Evolutionary conservation across 257 asterid species (phyloP), one percentile per base, ranked within the genome.

Genomic region (Henckelia pumila): DNA sequence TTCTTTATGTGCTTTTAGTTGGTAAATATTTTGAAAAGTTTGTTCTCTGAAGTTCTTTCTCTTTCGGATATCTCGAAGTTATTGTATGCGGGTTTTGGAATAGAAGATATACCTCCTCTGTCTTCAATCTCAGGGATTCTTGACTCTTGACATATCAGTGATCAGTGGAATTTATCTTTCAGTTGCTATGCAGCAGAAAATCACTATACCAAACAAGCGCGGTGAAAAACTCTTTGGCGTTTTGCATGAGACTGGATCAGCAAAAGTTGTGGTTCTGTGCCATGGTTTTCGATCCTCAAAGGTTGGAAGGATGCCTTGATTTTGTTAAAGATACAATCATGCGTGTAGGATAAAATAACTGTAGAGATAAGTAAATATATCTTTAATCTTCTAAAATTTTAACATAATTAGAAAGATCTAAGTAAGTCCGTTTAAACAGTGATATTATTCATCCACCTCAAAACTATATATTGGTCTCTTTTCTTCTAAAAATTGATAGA

Each of bases 241-340:
- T 6, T 30, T 70, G 40, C 74, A 70, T 52, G 74, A 70, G 19
- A 61, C 74, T 19, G 69, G 68, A 61, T 61, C 74, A 21, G 14
- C 13, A 23, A 58, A 70, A 22, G 24, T 70, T 50, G 74, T 61
- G 23, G 35, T 70, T 24, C 10, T 70, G 47, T 70, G 74, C 63
- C 74, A 70, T 28, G 74, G 74, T 61, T 70, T 70, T 52, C 74
- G 22, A 52, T 52, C 74, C 47, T 70, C 68, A 32, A 70, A 70
- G 74, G 74, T 67, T 5, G 21, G 75, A 52, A 56, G 44, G 49
- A 19, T 28, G 3, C 29, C 60, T 49, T 49, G 24, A 4, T 28
- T 69, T 25, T 7, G 66, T 59, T 55, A 35, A 35, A 35, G 44
- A 35, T 8, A 35, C 44, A 35, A 40, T 40, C n/a, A 40, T 40